These are phyloP conservation scores for Boletus hoseneyae DNA, from an alignment of 1,284 basidiomycete species.

Conservation along the genomic window DNA sequence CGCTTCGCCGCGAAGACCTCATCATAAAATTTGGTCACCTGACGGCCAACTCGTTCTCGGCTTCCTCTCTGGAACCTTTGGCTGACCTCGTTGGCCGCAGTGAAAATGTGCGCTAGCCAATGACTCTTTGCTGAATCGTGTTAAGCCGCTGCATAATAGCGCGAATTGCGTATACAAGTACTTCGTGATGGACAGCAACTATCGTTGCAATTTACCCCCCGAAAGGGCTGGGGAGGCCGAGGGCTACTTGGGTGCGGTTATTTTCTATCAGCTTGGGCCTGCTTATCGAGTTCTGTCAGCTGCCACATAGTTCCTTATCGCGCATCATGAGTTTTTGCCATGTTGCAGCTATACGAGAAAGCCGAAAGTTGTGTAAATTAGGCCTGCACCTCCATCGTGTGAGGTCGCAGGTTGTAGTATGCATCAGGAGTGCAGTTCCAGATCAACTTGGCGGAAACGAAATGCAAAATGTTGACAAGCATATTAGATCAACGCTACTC, in stretches of 20 bases:
- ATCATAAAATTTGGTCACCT: slow-evolving; percentile 72
- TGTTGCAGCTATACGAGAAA: not conserved
- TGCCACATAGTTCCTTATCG: slow-evolving; percentile 69
- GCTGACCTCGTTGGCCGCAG: slow-evolving; percentile 66
- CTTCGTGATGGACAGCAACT: slow-evolving; percentile 37
- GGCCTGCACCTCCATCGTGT: not conserved
- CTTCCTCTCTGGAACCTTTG: slow-evolving; percentile 61
- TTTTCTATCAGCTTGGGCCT: not conserved
- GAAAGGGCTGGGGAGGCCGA: slow-evolving; percentile 70
- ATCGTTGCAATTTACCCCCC: slow-evolving; percentile 49
- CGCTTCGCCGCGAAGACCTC: slow-evolving; percentile 66
- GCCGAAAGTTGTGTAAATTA: not conserved
- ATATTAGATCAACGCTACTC: not conserved
- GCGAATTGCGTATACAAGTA: slow-evolving; percentile 47
- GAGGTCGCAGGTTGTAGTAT: not conserved
- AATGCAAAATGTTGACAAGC: not conserved
- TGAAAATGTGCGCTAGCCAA: slow-evolving; percentile 63
- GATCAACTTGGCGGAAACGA: no score
- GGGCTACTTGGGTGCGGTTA: slow-evolving; percentile 73
- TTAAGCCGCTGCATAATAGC: slow-evolving; percentile 32
- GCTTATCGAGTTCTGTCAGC: slow-evolving; percentile 34
- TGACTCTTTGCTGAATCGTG: not conserved
- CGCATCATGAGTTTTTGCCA: slow-evolving; percentile 12
- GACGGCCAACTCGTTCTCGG: slow-evolving; percentile 48
- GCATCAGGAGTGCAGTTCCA: not conserved